Base-by-base conservation (phyloP, 305 asterid species). In the Fraxinus latifolia region DNA sequence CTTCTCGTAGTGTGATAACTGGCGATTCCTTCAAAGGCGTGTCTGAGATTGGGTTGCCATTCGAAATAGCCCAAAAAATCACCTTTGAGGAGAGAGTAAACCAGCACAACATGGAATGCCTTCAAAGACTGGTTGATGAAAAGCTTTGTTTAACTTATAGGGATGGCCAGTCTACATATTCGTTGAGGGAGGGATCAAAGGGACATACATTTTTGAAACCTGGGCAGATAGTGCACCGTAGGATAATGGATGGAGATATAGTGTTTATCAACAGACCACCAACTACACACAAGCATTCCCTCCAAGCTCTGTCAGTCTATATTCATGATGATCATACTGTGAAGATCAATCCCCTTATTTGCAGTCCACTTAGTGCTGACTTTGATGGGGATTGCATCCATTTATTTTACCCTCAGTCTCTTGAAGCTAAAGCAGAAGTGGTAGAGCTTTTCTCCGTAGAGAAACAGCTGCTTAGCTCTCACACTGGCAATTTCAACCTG, bases 261-360 rank as follows among this genome's bases (percentile, higher is more conserved):
- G 98, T 94, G 55, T 96, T 96, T 84, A 92, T 94, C 78, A 94
- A 96, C 71, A 89, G 99, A 82, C 99, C 99, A 78, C 98, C 99
- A 4, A 96, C 99, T 3, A 96, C 99, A 1, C 99, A 96, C 84
- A 96, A 96, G 83, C 99, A 96, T 82, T 94, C 99, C 14, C 87
- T 96, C 77, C 99, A 96, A 85, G 99, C 98, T 2, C 82, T 96
- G 53, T 85, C 95, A 0, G 98, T 96, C 1, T 96, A 93, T 77
- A 84, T 96, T 76, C 99, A 96, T 3, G 95, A 91, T 15, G 98
- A 94, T 82, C 99, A 96, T 72, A 91, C 98, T 0, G 97, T 96
- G 27, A 96, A 96, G 87, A 96, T 96, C 87, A 96, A 93, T 81
- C 99, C 99, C 68, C 91, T 96, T 1, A 93, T 96, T 17, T 96